A percentile compares a stretch with the other conserved stretches of the same genome.
phyloP scores from a whole-genome alignment of 305 asterid genomes.

The Fraxinus baroniana region DNA sequence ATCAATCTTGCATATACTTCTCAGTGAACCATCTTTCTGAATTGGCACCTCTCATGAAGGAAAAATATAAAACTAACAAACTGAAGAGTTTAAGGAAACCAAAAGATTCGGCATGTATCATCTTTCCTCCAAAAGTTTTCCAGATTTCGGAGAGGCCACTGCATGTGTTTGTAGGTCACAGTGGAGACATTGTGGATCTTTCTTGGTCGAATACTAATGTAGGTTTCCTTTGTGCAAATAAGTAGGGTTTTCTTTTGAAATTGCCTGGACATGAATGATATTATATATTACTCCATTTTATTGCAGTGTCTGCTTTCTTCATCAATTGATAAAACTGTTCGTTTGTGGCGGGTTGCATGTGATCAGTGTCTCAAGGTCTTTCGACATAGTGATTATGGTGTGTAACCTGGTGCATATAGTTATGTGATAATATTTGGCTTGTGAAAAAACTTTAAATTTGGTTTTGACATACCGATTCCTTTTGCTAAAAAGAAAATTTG shows the following conservation, averaged over 20 bases:
- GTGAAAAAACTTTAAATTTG: neutral
- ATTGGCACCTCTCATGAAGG: slow-evolving; percentile 54
- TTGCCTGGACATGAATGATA: neutral
- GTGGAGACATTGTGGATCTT: slow-evolving; percentile 72
- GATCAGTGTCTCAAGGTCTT: slow-evolving; percentile 79
- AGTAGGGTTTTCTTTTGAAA: neutral
- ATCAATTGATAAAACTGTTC: slow-evolving; percentile 89
- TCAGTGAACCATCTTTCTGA: slow-evolving; percentile 73
- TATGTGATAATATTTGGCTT: slow-evolving; percentile 6
- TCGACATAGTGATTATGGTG: slow-evolving; percentile 84
- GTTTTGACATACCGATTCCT: slow-evolving; percentile 22
- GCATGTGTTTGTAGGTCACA: slow-evolving; percentile 75
- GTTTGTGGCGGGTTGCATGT: slow-evolving; percentile 84
- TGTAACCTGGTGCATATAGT: neutral
- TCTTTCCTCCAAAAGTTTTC: slow-evolving; percentile 83
- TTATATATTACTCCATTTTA: slow-evolving; percentile 15
- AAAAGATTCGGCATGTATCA: slow-evolving; percentile 76
- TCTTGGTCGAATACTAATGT: slow-evolving; percentile 92
- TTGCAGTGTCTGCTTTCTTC: slow-evolving; percentile 84
- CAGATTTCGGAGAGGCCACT: slow-evolving; percentile 71
- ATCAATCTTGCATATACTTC: slow-evolving; percentile 81
- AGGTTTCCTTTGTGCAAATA: slow-evolving; percentile 23
- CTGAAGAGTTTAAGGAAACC: slow-evolving; percentile 48
- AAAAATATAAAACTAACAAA: slow-evolving; percentile 50
- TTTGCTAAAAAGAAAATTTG: slow-evolving; percentile 23